Evolutionary conservation across 352 stramenopile species (phyloP), one percentile per base, ranked within the genome.

Genomic region (Thraustochytrium sp.): DNA sequence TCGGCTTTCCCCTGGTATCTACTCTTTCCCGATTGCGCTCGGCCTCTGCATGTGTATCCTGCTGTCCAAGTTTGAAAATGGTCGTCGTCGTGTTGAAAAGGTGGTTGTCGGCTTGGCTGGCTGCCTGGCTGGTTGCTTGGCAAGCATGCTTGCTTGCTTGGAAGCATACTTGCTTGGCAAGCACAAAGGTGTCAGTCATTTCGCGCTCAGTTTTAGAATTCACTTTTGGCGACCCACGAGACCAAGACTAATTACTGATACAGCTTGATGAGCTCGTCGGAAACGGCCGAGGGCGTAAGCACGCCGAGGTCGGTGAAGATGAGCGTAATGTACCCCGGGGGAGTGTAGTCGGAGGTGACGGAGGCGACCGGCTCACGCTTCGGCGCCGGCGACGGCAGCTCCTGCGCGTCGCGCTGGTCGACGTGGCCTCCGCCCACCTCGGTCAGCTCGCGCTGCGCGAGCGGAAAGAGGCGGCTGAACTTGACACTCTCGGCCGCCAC

Each of bases 291-390:
- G 8, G 96, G 95, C 63, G 96, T 99, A 38, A 99, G 89, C 9
- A 98, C 95, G 31, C 96, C 96, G 9, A 98, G 88, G 89, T 99
- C 96, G 56, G 96, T 99, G 87, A 99, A 98, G 75, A 99, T 93
- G 56, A 99, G 89, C 36, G 94, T 97, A 86, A 99, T 99, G 87
- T 98, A 98, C 59, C 96, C 92, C 34, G 96, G 93, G 26, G 96
- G 95, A 40, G 96, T 99, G 89, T 98, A 99, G 88, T 99, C 96
- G 82, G 94, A 96, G 31, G 62, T 75, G 38, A 75, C 62, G 5
- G 40, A 26, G 23, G 36, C 26, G n/a, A 54, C 36, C 36, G 37
- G 36, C 26, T 75, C 62, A 13, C 18, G 38, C 38, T 75, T 75
- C 23, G 62, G 37, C 42, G 74, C 64, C 56, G 36, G 46, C 26